Evolutionary conservation across 176 grass and related monocot species (phyloP), one percentile per base, ranked within the genome.

Genomic region (Musa schizocarpa): DNA sequence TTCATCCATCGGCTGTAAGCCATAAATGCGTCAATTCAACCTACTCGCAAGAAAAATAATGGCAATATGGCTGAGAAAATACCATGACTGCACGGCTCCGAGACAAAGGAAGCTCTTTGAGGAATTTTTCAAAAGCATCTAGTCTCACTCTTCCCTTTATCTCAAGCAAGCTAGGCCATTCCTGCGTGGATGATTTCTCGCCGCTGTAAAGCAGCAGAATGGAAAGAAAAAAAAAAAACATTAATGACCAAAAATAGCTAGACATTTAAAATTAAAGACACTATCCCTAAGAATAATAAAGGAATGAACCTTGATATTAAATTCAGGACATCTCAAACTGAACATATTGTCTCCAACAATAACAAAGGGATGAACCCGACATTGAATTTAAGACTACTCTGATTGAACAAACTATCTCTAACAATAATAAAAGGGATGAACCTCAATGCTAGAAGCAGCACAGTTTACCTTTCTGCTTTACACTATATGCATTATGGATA

Each of bases 71-170:
- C 63, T 21, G 64, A 58, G 69, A 49, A 65, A 56, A 81, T 92
- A 96, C 90, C 87, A 79, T 90, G 57, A 90, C 70, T 71, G 83
- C 80, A 74, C 83, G 85, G 61, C 87, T 88, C 50, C 77, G 84
- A 74, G 90, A 90, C 43, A 87, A 71, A 65, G 93, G 87, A 70
- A 92, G 81, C 16, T 97, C 85, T 75, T 87, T 82, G 19, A 92
- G 86, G 68, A 92, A 97, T 61, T 90, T 87, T 76, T 92, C 63
- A 80, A 96, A 85, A 56, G 50, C 83, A 74, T 76, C 79, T 64
- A 97, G 56, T 16, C 53, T 87, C 50, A 97, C 87, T 81, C 74
- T 88, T 81, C 90, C 90, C 71, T 90, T 97, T 73, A 97, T 87
- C 75, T 97, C 85, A 81, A 92, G 78, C 81, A 85, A 78, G 82